phyloP scores from a whole-genome alignment of 352 stramenopile genomes.

The Phytophthora uliginosa region DNA sequence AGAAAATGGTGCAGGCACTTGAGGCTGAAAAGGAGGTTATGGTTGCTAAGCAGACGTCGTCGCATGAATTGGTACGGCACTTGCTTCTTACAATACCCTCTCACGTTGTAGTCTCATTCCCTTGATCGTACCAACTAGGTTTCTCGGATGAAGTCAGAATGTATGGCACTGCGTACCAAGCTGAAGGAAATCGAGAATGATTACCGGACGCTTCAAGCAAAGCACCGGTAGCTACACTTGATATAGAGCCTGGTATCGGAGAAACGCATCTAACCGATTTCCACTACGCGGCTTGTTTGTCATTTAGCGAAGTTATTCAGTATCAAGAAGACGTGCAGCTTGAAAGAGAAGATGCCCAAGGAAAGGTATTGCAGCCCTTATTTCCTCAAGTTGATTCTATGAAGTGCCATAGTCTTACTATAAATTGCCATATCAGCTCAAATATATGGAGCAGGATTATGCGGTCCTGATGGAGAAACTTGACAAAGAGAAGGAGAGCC shows the following conservation, averaged over 20 bases:
- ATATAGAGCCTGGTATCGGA: not conserved
- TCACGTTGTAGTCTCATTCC: not conserved
- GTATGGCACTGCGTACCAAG: constrained; percentile 68
- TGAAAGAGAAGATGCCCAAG: constrained; percentile 70
- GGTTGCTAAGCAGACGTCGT: constrained; percentile 56
- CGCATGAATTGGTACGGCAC: constrained; percentile 65
- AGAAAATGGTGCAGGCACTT: constrained; percentile 55
- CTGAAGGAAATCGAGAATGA: constrained; percentile 85
- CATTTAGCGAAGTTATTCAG: constrained; percentile 60
- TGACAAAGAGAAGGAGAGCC: constrained; percentile 72
- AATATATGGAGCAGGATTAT: constrained; percentile 80
- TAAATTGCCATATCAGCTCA: constrained; percentile 43
- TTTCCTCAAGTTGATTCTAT: not conserved
- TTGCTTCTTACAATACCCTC: not conserved
- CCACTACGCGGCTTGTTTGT: not conserved
- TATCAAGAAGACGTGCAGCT: constrained; percentile 77
- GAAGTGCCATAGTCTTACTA: not conserved
- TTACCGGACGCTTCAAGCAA: constrained; percentile 77
- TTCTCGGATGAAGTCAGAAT: constrained; percentile 77
- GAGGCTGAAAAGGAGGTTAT: constrained; percentile 69
- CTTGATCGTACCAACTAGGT: constrained; percentile 37
- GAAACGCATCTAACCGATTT: not conserved
- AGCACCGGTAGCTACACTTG: constrained; percentile 56
- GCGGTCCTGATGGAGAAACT: constrained; percentile 57
- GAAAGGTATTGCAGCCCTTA: constrained; percentile 48